Base-by-base conservation (phyloP, 1,284 basidiomycete species). In the Mycena citricolor region DNA sequence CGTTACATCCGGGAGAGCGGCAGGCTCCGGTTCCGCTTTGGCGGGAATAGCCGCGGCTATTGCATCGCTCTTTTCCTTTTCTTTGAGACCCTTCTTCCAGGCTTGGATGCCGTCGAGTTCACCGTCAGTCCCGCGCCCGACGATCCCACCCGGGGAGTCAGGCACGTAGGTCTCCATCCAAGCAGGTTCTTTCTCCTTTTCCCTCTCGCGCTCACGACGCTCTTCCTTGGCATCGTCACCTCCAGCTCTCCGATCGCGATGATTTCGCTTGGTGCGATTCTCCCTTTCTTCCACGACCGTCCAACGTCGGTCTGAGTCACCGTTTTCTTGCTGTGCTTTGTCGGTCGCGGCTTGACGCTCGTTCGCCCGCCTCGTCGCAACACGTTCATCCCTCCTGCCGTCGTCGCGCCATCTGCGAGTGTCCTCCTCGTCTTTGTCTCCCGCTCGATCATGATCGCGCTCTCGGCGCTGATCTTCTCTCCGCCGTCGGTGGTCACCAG, bases 101-200 rank as follows among this genome's bases (percentile, higher is more conserved):
- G 84, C 89, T 59, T 94, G 91, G 38, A 94, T 91, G 39, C 86
- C 81, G 62, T 94, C 90, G 19, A 90, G 67, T 57, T 86, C 85
- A 16, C 84, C 86, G 34, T 79, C 75, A 25, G 64, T 62, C 29
- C 67, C 66, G 49, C 77, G 75, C 5, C 76, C 78, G 41, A 86
- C 67, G 43, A 86, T 81, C 11, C 81, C 83, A 30, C 67, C 68
- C n/a, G 74, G 61, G 30, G 73, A 71, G 32, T 65, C 69, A 3
- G 86, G 82, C 51, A 87, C 74, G 58, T 90, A 90, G n/a, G 87
- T 83, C 53, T 90, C 88, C 87, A 93, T 91, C 90, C 90, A 93
- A 13, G 90, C 90, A 16, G 90, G 90, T 59, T 91, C 87, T 56
- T 83, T 90, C 68, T 88, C 87, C 59, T 76, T 81, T 57, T 83